Evolutionary conservation across 2,329 filamentous ascomycete species (phyloP), one percentile per base, ranked within the genome.

Genomic region (Monilinia polystroma): DNA sequence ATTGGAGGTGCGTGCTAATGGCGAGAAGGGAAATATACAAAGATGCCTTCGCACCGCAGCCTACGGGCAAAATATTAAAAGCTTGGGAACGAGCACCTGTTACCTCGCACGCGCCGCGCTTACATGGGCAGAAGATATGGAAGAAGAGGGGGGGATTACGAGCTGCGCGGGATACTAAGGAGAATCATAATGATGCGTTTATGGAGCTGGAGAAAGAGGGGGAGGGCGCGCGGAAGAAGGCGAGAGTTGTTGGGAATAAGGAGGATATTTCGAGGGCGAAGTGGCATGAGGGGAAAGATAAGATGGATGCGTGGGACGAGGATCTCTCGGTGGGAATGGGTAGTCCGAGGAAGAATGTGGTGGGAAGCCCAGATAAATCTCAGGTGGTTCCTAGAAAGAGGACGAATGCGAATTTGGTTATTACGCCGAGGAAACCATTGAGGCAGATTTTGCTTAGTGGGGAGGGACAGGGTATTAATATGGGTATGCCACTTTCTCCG

Each of bases 191-290:
- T 16, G 67, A 68, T 43, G 70, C 69, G 3, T 69, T 73, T 58
- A 52, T 52, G 16, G 80, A 81, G 68, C 72, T 81, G 6, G 72
- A 76, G 20, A 74, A 71, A 32, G 75, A 76, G 29, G 77, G 78
- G 2, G 58, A 65, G 2, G 76, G 75, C 0, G 52, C 75, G 29
- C 74, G 80, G 43, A 81, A 81, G 69, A 76, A 73, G 66, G 57
- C 66, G 26, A 75, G 77, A n/a, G 71, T 69, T 16, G 60, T 68
- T 10, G 63, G 63, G 26, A 67, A 66, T 20, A 75, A 79, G 67
- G 75, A 77, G 14, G 73, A 72, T 47, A 79, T 76, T 66, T 72
- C 72, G 6, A 72, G 75, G 41, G 75, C 74, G 47, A 67, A 60
- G 26, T 81, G 78, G 74, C 74, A 69, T 47, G 64, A 64, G 66